Conservation (phyloP, 2,329 filamentous ascomycete species). For the Fusarium mangiferae region DNA sequence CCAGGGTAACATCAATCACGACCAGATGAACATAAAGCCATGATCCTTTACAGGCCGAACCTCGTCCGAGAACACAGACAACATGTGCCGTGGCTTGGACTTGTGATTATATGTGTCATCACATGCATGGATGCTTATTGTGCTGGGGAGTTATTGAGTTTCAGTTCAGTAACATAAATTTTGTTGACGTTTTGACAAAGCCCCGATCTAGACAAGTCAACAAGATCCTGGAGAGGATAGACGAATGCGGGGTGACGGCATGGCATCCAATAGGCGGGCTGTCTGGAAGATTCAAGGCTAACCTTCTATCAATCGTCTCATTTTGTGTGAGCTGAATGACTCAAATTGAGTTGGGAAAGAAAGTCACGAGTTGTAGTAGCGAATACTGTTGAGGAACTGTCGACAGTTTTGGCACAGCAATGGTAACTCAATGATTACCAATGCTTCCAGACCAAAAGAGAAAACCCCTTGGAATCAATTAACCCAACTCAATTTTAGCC, state of each 20-base stretch:
- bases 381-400: neutral
- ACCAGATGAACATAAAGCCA: neutral
- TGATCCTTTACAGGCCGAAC: constrained; percentile 17
- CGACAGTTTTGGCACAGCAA: neutral
- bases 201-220: constrained; percentile 32
- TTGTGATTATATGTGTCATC: constrained; percentile 9
- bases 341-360: neutral
- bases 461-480: constrained; percentile 8
- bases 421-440: constrained; percentile 15
- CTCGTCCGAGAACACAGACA: constrained; percentile 19
- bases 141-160: constrained; percentile 24
- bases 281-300: neutral
- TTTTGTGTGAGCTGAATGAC: neutral
- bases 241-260: constrained; percentile 36
- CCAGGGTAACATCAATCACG: constrained; percentile 23
- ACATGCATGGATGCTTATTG: neutral
- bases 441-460: neutral
- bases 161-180: constrained; percentile 25
- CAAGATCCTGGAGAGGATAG: constrained; percentile 30
- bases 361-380: neutral
- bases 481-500: constrained; percentile 14
- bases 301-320: neutral
- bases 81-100: constrained; percentile 9
- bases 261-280: constrained; percentile 29
- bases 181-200: constrained; percentile 30